Evolutionary conservation across 306 rosid species (phyloP).

Genomic region (Castanea sativa): DNA sequence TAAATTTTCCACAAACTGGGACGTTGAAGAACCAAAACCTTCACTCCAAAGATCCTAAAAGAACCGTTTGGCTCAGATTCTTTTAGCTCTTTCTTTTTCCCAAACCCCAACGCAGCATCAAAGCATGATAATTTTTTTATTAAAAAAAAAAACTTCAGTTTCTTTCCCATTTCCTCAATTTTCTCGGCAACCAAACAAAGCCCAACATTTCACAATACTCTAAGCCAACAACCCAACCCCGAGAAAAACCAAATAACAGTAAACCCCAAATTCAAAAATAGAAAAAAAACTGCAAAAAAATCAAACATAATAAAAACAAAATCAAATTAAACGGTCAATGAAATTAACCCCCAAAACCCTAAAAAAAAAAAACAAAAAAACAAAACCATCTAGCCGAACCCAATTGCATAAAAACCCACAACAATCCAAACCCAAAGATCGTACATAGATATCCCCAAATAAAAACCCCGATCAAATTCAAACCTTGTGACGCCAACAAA

Average conservation of each 20-base stretch:
- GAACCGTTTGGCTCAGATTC: background rate
- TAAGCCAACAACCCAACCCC: constrained; percentile 39
- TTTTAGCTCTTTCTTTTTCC: constrained; percentile 5
- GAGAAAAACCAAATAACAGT: constrained; percentile 6
- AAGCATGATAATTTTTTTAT: background rate
- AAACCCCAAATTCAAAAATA: constrained; percentile 43
- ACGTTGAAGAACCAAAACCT: constrained; percentile 3
- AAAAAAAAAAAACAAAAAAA: constrained; percentile 4
- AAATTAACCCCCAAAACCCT: constrained; percentile 24
- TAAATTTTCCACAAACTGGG: constrained; percentile 11
- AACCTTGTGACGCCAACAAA: constrained; percentile 28
- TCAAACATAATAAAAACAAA: constrained; percentile 28
- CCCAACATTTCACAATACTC: constrained; percentile 11
- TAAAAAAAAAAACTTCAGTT: background rate
- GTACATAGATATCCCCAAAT: constrained; percentile 24
- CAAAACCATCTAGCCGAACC: constrained; percentile 26
- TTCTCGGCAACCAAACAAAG: constrained; percentile 17
- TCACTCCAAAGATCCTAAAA: constrained; percentile 14
- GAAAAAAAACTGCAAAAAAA: constrained; percentile 4
- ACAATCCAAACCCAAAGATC: constrained; percentile 43
- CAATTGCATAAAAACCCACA: constrained; percentile 20
- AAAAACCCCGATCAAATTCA: constrained; percentile 43
- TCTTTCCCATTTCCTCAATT: background rate
- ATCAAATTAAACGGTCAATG: constrained; percentile 8
- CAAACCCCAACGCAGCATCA: constrained; percentile 5